A percentile compares a stretch with the other conserved stretches of the same genome.
Conservation (phyloP, 805 yeast species). For the Deakozyma indianensis region DNA sequence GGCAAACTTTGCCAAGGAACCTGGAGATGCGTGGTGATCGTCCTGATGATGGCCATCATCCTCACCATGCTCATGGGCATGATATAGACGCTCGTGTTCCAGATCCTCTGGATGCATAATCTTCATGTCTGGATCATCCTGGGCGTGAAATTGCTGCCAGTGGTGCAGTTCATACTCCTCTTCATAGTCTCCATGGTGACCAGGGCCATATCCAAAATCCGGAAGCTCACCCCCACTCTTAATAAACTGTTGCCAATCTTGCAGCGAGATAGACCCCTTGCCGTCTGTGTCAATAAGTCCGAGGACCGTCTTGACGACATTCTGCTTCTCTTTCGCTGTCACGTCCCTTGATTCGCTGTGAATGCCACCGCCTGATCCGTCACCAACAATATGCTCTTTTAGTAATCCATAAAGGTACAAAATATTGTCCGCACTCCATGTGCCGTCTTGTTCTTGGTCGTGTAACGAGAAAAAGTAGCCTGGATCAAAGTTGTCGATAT, state of each 20-base stretch:
- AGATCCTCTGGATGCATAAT: conserved; percentile 77
- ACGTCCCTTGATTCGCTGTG: conserved; percentile 50
- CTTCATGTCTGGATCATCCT: conserved; percentile 69
- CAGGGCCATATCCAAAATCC: conserved; percentile 85
- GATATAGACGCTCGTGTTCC: conserved; percentile 74
- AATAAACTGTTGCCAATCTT: conserved; percentile 57
- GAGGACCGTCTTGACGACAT: conserved; percentile 43
- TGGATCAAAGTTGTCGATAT: conserved; percentile 56
- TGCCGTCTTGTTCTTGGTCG: conserved; percentile 39
- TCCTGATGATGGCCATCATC: conserved; percentile 13
- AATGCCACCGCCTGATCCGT: conserved; percentile 79
- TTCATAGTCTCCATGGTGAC: conserved; percentile 90
- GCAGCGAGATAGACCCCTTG: conserved; percentile 49
- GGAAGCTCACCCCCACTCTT: conserved; percentile 61
- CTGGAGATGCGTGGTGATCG: conserved; percentile 10
- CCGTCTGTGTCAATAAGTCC: conserved; percentile 46
- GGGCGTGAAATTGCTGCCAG: conserved; percentile 52
- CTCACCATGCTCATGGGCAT: conserved; percentile 72
- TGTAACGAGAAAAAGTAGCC: conserved; percentile 68
- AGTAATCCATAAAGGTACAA: conserved; percentile 67
- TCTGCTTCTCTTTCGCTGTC: conserved; percentile 35
- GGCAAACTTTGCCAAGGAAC: conserved; percentile 10
- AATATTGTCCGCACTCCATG: conserved; percentile 55
- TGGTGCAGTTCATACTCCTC: conserved; percentile 89
- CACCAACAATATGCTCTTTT: conserved; percentile 63